Evolutionary conservation across 2,329 filamentous ascomycete genomes (phyloP), one percentile per base, ranked within the genome.

Genomic region (Verticillium klebahnii): DNA sequence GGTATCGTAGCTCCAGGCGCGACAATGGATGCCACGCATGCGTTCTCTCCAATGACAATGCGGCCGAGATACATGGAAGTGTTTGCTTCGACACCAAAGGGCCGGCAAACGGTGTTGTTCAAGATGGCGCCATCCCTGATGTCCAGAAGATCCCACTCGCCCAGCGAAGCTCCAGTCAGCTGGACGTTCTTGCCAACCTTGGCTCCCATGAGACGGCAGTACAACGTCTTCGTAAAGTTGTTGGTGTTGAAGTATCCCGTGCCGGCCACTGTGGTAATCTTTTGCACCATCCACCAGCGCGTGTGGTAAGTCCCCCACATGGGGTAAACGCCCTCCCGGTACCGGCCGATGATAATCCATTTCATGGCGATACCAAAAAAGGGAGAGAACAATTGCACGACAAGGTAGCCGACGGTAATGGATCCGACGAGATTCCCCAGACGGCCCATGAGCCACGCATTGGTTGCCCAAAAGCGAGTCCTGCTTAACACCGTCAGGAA

Each of bases 271-370:
- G 76, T 74, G 3, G 82, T 73, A 23, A 79, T 78, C 71, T 85
- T 86, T 67, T 85, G 79, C 1, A 80, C 78, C 61, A 86, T 66
- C 84, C 84, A 86, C 84, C 84, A 86, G 11, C 82, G 75, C 0
- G 81, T 85, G 68, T 86, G 83, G 66, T 85, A 86, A 1, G 68
- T 64, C 1, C 82, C 82, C 84, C 84, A 86, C 83, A 86, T 86
- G 1, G 84, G 83, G 66, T 82, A 85, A 2, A 84, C 68, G 0
- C 84, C 84, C 67, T 83, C 77, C 39, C 72, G 75, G 67, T 84
- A 80, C 1, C 77, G 77, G 11, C 84, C 84, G 45, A 86, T 80
- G 58, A 86, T 73, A 5, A 81, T 56, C 84, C 83, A 86, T 68
- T 86, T 86, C 56, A 77, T 73, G 3, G 72, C 52, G 25, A 86